These are phyloP conservation scores for Henckelia pumila DNA, from an alignment of 257 asterid species.

Conservation along the genomic window DNA sequence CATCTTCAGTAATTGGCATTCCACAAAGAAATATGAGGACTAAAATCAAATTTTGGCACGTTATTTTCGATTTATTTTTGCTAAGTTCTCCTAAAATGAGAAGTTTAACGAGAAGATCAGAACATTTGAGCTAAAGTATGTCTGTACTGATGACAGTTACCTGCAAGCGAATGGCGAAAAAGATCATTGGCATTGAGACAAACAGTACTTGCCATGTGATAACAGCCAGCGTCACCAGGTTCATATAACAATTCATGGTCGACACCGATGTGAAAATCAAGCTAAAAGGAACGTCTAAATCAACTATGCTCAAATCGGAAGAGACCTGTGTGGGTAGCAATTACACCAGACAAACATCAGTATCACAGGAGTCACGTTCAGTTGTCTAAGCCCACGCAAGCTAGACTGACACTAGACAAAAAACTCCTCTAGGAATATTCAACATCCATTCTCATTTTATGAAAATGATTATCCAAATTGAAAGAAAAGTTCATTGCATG, in stretches of 20 bases:
- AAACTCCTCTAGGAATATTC: too few species aligned
- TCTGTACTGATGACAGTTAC: conserved; percentile 28
- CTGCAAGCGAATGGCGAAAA: conserved; percentile 83
- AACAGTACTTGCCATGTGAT: conserved; percentile 91
- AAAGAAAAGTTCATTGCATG: too few species aligned
- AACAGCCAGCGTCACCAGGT: conserved; percentile 62
- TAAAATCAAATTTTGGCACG: too few species aligned
- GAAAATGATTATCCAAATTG: too few species aligned
- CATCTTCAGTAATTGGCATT: conserved; percentile 7
- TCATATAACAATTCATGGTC: conserved; percentile 65
- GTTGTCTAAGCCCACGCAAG: too few species aligned
- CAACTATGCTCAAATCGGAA: conserved; percentile 79
- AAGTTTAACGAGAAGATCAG: too few species aligned
- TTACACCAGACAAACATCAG: conserved; percentile 13
- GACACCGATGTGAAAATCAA: conserved; percentile 74
- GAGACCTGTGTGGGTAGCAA: conserved; percentile 59
- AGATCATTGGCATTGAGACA: conserved; percentile 77
- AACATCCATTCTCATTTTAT: too few species aligned
- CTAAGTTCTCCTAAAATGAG: too few species aligned
- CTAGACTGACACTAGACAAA: too few species aligned
- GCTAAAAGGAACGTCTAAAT: conserved; percentile 84
- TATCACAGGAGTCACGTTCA: background rate
- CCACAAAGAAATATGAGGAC: too few species aligned
- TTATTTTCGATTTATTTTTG: too few species aligned
- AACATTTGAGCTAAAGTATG: too few species aligned